Base-by-base conservation (phyloP, 2,329 filamentous ascomycete genomes). In the Leptographium lundbergii region DNA sequence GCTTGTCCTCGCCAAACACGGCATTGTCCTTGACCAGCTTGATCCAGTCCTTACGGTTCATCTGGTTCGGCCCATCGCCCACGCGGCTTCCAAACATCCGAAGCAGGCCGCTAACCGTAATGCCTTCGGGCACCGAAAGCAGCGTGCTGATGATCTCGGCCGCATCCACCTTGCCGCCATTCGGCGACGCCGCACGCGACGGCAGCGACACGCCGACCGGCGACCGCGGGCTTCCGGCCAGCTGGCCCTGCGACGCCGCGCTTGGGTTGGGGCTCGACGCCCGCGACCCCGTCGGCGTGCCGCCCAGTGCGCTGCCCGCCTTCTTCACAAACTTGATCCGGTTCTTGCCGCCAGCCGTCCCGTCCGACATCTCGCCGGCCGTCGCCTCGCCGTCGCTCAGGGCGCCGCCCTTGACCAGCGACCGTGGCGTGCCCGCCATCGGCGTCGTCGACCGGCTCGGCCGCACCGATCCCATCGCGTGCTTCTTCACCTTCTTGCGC, bases 331-430 rank as follows among this genome's bases (percentile, higher is more conserved):
- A 70, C 69, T 80, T 82, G 65, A 82, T 81, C 69, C 80, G 81
- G 69, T 77, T 79, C 57, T 73, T 73, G 59, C 75, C 69, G 13
- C 73, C 75, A 7, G 54, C 56, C 4, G 59, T 25, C 5, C 77
- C 78, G 63, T 86, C 83, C 1, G 82, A 85, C 74, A 82, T 85
- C 66, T 86, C 84, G 42, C 83, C 84, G 45, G 78, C 85, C 1
- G 86, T 89, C 47, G 77, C 85, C 68, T 90, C 87, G 25, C 84
- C 87, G 63, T 91, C 88, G 64, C 86, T 89, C 58, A 81, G 81
- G 54, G 84, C 85, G 45, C 81, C 83, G 55, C 73, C 77, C 59
- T 66, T 67, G 13, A 71, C 67, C 63, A 76, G 75, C 56, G 67
- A 64, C 58, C 74, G 72, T 54, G 73, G 75, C n/a, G 71, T 67